Evolutionary conservation across 306 rosid genomes (phyloP).

Genomic region (Fragaria nilgerrensis): DNA sequence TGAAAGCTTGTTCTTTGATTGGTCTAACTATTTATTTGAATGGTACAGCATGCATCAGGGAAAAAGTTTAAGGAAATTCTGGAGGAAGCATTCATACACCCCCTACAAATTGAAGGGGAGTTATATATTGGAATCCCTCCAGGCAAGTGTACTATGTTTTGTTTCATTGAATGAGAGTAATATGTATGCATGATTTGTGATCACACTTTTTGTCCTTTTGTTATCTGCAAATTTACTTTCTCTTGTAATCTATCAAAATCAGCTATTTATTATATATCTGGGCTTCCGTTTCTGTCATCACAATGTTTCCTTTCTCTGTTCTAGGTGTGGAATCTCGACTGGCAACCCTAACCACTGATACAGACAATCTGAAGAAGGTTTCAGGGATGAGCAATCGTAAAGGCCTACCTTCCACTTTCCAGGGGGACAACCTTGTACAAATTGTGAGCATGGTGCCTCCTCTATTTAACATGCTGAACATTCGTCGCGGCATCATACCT

Average conservation of each 20-base stretch:
- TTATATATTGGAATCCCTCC: slow-evolving; percentile 96
- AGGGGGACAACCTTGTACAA: slow-evolving; percentile 54
- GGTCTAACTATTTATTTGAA: slow-evolving; percentile 40
- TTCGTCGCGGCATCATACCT: slow-evolving; percentile 89
- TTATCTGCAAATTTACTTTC: neutral
- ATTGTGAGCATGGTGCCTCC: slow-evolving; percentile 43
- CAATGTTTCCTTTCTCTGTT: slow-evolving; percentile 16
- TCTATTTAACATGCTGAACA: slow-evolving; percentile 65
- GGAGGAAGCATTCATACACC: slow-evolving; percentile 81
- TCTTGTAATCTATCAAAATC: neutral
- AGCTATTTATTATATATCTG: neutral
- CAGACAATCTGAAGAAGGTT: slow-evolving; percentile 52
- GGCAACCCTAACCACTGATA: slow-evolving; percentile 68
- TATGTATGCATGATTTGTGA: neutral
- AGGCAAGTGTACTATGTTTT: slow-evolving; percentile 48
- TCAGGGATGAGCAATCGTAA: slow-evolving; percentile 41
- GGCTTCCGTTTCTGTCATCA: slow-evolving; percentile 20
- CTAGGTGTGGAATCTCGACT: slow-evolving; percentile 94
- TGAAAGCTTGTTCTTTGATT: slow-evolving; percentile 17
- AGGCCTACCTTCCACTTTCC: slow-evolving; percentile 74
- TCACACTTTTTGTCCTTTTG: neutral
- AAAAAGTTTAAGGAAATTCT: slow-evolving; percentile 88
- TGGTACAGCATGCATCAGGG: slow-evolving; percentile 80
- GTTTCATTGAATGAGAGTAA: neutral
- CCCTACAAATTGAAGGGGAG: slow-evolving; percentile 87